phyloP scores from a whole-genome alignment of 208 protist species.

The Wallacemonas sp. region DNA sequence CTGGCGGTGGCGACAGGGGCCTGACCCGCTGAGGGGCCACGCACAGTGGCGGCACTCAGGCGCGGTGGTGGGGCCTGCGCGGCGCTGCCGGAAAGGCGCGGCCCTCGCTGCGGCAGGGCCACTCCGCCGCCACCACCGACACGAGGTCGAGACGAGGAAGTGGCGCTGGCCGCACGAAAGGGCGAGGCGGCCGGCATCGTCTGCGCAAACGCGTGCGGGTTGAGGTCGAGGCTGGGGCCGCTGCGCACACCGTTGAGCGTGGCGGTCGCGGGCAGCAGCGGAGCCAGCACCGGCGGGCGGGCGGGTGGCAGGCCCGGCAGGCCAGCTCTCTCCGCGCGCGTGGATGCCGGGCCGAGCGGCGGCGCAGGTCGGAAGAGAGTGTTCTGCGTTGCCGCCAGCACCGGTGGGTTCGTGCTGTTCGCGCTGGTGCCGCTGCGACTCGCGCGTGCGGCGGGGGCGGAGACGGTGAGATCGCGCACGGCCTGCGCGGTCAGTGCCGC shows the following conservation, averaged over 20 bases:
- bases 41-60: constrained; percentile 15
- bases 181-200: constrained; percentile 10
- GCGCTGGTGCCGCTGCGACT: not conserved
- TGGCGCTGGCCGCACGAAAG: not conserved
- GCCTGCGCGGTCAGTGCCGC: not conserved
- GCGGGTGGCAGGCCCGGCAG: not conserved
- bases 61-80: not conserved
- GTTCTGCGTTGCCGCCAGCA: constrained; percentile 13
- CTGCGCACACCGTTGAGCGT: not conserved
- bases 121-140: too few species aligned
- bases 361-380: constrained; percentile 8
- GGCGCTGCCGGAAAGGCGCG: not conserved
- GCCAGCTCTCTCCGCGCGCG: not conserved
- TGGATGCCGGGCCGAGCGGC: too few species aligned
- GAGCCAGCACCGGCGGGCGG: not conserved
- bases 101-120: too few species aligned
- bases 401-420: not conserved
- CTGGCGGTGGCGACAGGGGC: too few species aligned
- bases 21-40: not conserved
- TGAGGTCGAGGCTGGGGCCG: not conserved
- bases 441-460: not conserved
- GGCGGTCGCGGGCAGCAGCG: not conserved
- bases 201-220: not conserved
- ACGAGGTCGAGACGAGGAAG: not conserved
- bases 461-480: not conserved